Percentiles rank a stretch among this genome's conserved stretches.
Conservation (phyloP, 1,284 basidiomycete species). For the Ganoderma sinense region DNA sequence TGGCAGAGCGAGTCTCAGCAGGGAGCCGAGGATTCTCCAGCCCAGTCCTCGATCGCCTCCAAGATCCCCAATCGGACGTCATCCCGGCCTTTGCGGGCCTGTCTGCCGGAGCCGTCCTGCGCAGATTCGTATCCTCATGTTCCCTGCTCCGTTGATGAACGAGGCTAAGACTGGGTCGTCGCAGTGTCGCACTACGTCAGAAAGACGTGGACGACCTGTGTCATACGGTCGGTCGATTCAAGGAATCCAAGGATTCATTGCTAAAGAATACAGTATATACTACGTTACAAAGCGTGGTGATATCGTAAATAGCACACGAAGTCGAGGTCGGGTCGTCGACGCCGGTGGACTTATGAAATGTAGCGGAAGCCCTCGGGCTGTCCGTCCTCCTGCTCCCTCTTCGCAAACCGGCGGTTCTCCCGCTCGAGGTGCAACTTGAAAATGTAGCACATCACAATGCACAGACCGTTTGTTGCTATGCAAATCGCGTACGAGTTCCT, state of each 20-base stretch:
- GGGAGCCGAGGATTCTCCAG: conserved; percentile 7
- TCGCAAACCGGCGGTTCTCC: conserved; percentile 55
- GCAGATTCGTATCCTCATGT: not conserved
- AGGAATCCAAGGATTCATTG: too few relatives aligned
- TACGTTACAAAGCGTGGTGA: not conserved
- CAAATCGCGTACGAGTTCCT: conserved; percentile 56
- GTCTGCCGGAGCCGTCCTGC: not conserved
- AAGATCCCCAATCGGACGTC: conserved; percentile 23
- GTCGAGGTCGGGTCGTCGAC: not conserved
- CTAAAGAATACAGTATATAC: not conserved
- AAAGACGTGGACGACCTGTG: not conserved
- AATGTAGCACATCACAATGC: conserved; percentile 60
- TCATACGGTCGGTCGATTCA: not conserved
- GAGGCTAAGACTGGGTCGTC: not conserved
- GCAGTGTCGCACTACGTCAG: not conserved
- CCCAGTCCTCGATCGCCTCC: conserved; percentile 12
- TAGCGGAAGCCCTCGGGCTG: conserved; percentile 57
- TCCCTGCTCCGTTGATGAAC: not conserved
- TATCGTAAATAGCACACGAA: not conserved
- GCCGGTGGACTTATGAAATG: conserved; percentile 21
- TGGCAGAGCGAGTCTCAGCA: conserved; percentile 3
- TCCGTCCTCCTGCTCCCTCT: conserved; percentile 50
- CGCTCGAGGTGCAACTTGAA: conserved; percentile 58
- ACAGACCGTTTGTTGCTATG: conserved; percentile 53
- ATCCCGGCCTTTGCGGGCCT: conserved; percentile 12